Conservation (phyloP, 768 basidiomycete genomes). For the Agaricus subrufescens region DNA sequence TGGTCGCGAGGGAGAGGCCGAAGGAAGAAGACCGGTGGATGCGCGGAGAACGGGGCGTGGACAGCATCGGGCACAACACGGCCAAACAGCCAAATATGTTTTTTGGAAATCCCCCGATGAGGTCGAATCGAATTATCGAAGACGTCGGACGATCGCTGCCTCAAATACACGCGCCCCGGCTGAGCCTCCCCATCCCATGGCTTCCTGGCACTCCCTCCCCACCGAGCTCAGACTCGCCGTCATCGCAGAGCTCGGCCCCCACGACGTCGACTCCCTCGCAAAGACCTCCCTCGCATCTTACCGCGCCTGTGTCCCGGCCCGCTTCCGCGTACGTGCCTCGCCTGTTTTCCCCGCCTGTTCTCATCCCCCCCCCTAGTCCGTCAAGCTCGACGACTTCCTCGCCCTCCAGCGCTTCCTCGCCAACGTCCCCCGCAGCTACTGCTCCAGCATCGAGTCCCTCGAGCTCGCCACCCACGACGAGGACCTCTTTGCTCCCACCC, state of each 20-base stretch:
- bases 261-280: constrained; percentile 44
- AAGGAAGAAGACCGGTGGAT: neutral
- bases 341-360: neutral
- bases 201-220: constrained; percentile 55
- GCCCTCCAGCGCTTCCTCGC: constrained; percentile 48
- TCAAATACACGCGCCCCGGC: constrained; percentile 1
- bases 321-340: constrained; percentile 47
- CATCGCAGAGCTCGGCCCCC: constrained; percentile 40
- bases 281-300: constrained; percentile 46
- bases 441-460: constrained; percentile 48
- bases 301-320: constrained; percentile 47
- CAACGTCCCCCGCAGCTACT: constrained; percentile 52
- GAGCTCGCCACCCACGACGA: constrained; percentile 34
- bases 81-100: constrained; percentile 11
- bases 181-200: constrained; percentile 11
- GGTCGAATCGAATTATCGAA: constrained; percentile 32
- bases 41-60: constrained; percentile 12
- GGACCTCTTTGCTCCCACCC: constrained; percentile 12
- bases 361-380: constrained; percentile 29
- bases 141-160: constrained; percentile 23
- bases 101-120: constrained; percentile 23
- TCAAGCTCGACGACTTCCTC: constrained; percentile 42
- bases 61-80: constrained; percentile 10
- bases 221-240: constrained; percentile 61
- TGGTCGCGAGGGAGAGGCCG: constrained; percentile 6